Conservation (phyloP, 306 rosid species). For the Datisca glomerata region DNA sequence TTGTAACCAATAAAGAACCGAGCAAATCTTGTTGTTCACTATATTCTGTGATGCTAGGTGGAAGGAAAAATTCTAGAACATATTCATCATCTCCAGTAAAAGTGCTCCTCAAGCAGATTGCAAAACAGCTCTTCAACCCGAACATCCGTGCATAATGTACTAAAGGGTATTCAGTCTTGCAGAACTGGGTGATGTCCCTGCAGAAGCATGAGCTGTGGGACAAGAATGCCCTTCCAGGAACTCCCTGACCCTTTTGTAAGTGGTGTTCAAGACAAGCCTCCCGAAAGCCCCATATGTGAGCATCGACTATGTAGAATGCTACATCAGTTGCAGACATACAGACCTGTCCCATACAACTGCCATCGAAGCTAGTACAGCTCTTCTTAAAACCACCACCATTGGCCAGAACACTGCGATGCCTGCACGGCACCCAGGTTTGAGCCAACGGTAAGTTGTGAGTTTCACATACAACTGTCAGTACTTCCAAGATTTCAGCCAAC, state of each 20-base stretch:
- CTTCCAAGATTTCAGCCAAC: conserved; percentile 69
- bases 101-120: conserved; percentile 65
- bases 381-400: conserved; percentile 73
- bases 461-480: conserved; percentile 70
- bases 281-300: conserved; percentile 71
- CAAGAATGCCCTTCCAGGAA: conserved; percentile 70
- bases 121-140: conserved; percentile 49
- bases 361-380: conserved; percentile 69
- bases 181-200: conserved; percentile 52
- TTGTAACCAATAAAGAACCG: conserved; percentile 56
- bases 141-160: conserved; percentile 87
- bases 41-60: conserved; percentile 30
- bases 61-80: conserved; percentile 72
- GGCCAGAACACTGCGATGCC: conserved; percentile 70
- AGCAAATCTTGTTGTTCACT: conserved; percentile 40
- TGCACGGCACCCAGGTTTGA: conserved; percentile 97
- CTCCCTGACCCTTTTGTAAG: conserved; percentile 86
- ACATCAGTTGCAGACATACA: conserved; percentile 84
- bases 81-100: conserved; percentile 71
- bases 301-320: conserved; percentile 64
- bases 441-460: conserved; percentile 76
- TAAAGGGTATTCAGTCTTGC: conserved; percentile 75
- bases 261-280: conserved; percentile 92
- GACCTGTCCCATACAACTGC: conserved; percentile 67
- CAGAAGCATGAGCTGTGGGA: conserved; percentile 60